Percentiles rank a stretch among this genome's conserved stretches.
phyloP scores from a whole-genome alignment of 306 rosid species.

The Lathyrus tuberosus region DNA sequence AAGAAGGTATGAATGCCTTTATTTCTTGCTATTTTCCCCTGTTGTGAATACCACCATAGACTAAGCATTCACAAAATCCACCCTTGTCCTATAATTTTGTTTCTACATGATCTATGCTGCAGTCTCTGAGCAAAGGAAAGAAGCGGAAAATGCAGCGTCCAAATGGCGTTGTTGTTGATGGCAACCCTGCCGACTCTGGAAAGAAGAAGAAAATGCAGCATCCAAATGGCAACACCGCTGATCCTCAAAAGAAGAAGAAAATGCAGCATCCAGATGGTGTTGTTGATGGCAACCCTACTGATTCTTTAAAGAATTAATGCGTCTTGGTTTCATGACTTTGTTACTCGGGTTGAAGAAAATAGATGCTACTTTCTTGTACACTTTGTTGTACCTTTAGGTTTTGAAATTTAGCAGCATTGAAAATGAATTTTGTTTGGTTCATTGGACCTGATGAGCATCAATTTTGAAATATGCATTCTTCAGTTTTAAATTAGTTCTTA shows the following conservation, averaged over 20 bases:
- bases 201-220: slow-evolving; percentile 46
- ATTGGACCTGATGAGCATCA: slow-evolving; percentile 14
- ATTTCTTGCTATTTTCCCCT: slow-evolving; percentile 16
- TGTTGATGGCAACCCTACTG: slow-evolving; percentile 16
- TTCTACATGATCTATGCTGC: slow-evolving; percentile 40
- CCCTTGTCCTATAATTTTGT: background rate
- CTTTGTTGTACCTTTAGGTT: background rate
- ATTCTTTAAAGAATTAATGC: slow-evolving; percentile 30
- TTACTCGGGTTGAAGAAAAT: slow-evolving; percentile 16
- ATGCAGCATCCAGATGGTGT: slow-evolving; percentile 36
- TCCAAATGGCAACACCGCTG: slow-evolving; percentile 32
- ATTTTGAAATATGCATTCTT: slow-evolving; percentile 27
- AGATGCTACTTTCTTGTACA: background rate
- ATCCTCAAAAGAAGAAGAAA: slow-evolving; percentile 37
- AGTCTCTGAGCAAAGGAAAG: slow-evolving; percentile 49
- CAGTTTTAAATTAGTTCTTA: background rate
- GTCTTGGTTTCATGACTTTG: slow-evolving; percentile 4
- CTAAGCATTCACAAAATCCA: slow-evolving; percentile 9
- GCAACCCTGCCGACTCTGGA: slow-evolving; percentile 27
- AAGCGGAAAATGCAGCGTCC: slow-evolving; percentile 38
- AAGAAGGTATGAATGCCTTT: slow-evolving; percentile 58
- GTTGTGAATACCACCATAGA: background rate
- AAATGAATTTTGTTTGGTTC: slow-evolving; percentile 1
- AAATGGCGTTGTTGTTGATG: slow-evolving; percentile 24
- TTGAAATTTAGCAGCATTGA: slow-evolving; percentile 16